These are phyloP conservation scores for Falciphora oryzae DNA, from an alignment of 2,329 filamentous ascomycete genomes.

Conservation along the genomic window DNA sequence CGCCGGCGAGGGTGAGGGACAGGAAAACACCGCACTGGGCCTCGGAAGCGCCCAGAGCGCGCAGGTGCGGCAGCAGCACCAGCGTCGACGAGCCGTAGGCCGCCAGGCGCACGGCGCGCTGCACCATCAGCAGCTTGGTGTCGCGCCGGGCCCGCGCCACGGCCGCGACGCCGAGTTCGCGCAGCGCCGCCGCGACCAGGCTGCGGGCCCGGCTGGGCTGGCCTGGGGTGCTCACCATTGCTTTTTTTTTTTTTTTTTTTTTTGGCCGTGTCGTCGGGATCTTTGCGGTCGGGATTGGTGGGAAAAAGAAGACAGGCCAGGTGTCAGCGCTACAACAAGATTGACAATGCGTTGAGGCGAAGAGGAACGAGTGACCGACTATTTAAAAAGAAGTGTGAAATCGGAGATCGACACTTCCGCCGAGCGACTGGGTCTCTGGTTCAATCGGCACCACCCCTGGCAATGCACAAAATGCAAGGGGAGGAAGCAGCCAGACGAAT, in stretches of 20 bases:
- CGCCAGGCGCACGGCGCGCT: constrained; percentile 56
- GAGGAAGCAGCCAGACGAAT: too few relatives aligned
- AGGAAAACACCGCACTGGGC: constrained; percentile 56
- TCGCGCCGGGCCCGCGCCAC: constrained; percentile 38
- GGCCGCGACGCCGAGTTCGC: constrained; percentile 39
- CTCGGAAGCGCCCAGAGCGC: constrained; percentile 42
- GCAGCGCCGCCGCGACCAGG: not conserved
- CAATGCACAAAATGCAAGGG: too few relatives aligned
- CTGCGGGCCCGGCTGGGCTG: too few relatives aligned
- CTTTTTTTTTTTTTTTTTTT: not conserved
- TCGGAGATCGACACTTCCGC: too few relatives aligned
- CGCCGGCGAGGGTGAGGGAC: constrained; percentile 57
- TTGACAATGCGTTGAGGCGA: too few relatives aligned
- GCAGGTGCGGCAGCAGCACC: constrained; percentile 51
- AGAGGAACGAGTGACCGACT: too few relatives aligned
- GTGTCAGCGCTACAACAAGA: too few relatives aligned
- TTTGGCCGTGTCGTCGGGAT: not conserved
- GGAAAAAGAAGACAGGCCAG: too few relatives aligned
- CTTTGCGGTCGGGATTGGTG: too few relatives aligned
- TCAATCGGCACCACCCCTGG: too few relatives aligned
- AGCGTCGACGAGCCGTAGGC: constrained; percentile 56
- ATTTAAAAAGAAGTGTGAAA: too few relatives aligned
- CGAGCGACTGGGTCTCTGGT: too few relatives aligned
- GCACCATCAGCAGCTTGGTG: constrained; percentile 50
- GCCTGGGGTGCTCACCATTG: not conserved